Conservation (phyloP, 495 filamentous ascomycete genomes). For the Penicillium odoratum region DNA sequence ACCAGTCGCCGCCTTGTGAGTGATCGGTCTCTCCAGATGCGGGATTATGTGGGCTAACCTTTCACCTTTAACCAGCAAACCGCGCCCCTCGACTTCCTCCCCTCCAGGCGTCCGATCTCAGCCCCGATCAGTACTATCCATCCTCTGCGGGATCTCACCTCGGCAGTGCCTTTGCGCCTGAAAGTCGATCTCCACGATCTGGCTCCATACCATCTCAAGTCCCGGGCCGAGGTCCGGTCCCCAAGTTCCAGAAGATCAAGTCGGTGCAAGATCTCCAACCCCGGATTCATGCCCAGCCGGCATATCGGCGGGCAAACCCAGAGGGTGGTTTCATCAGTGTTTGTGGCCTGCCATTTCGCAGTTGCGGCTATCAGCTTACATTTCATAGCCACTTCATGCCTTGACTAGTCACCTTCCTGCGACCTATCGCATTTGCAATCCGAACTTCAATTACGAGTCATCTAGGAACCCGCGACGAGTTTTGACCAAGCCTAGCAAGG, state of each 20-base stretch:
- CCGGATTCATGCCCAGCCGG: conserved; percentile 79
- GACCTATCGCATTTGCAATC: conserved; percentile 98
- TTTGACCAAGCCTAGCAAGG: conserved; percentile 99
- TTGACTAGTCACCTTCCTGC: conserved; percentile 90
- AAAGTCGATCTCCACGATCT: conserved; percentile 70
- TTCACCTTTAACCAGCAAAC: conserved; percentile 25
- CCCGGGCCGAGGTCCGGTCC: conserved; percentile 70
- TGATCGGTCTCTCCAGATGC: conserved; percentile 3
- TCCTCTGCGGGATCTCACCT: conserved; percentile 67
- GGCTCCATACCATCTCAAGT: conserved; percentile 43
- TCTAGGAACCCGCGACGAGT: conserved; percentile 97
- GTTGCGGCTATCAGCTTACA: conserved; percentile 10
- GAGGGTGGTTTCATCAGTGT: conserved; percentile 99
- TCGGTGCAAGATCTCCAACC: conserved; percentile 74
- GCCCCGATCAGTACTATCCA: conserved; percentile 66
- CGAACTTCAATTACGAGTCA: conserved; percentile 97
- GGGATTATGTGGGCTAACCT: not conserved
- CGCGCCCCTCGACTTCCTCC: conserved; percentile 61
- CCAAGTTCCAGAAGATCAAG: conserved; percentile 79
- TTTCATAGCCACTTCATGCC: conserved; percentile 83
- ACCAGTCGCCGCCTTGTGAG: conserved; percentile 63
- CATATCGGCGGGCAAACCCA: conserved; percentile 90
- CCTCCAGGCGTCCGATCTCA: conserved; percentile 63
- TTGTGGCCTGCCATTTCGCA: conserved; percentile 37
- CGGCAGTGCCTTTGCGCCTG: conserved; percentile 68